Evolutionary conservation across 1,284 basidiomycete species (phyloP).

Genomic region (Cystobasidium pallidum): DNA sequence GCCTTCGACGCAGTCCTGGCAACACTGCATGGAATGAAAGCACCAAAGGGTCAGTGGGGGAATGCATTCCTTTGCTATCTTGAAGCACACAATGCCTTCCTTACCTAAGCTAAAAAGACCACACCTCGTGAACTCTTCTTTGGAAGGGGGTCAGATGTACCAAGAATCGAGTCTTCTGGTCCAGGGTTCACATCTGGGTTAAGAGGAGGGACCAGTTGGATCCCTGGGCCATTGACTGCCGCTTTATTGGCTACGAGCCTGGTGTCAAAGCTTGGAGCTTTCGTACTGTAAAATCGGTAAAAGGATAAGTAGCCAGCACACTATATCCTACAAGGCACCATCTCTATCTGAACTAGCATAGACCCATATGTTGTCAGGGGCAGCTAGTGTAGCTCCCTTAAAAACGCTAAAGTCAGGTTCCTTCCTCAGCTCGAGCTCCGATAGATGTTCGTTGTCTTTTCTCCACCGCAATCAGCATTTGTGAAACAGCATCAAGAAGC

Average conservation of each 20-base stretch:
- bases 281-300: background rate
- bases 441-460: too few species aligned
- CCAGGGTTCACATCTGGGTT: background rate
- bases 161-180: background rate
- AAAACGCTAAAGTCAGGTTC: too few species aligned
- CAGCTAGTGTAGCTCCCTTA: too few species aligned
- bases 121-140: background rate
- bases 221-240: background rate
- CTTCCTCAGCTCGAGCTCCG: too few species aligned
- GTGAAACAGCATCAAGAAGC: too few species aligned
- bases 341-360: too few species aligned
- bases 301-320: background rate
- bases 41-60: background rate
- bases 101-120: background rate
- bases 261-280: conserved; percentile 12
- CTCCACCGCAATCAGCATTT: too few species aligned
- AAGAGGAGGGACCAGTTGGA: background rate
- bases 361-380: too few species aligned
- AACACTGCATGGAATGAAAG: background rate
- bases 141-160: background rate
- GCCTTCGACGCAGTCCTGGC: background rate
- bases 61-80: conserved; percentile 10
- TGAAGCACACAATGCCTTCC: conserved; percentile 2
- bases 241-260: background rate
- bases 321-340: background rate